phyloP scores from a whole-genome alignment of 208 protist genomes.

The Strigomonas culicis region DNA sequence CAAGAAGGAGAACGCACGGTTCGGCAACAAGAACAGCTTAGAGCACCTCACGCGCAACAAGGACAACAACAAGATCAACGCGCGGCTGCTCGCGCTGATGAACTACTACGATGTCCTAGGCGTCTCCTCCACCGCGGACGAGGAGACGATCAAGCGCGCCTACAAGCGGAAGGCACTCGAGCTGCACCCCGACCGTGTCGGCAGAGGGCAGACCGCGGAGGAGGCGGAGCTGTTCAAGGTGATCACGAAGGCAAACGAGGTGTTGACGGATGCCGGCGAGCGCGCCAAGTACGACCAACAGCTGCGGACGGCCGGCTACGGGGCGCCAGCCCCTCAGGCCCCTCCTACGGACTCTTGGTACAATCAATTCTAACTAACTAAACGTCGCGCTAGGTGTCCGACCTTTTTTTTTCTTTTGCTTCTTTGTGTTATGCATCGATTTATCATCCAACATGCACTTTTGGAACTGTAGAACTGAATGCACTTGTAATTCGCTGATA shows the following conservation, averaged over 20 bases:
- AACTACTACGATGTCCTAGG: slow-evolving; percentile 91
- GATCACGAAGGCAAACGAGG: slow-evolving; percentile 88
- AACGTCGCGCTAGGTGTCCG: neutral
- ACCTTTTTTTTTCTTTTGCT: slow-evolving; percentile 12
- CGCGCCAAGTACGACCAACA: slow-evolving; percentile 64
- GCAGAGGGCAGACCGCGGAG: slow-evolving; percentile 55
- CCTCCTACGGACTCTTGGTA: too few species aligned
- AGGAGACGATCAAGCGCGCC: slow-evolving; percentile 63
- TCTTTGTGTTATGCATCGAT: too few species aligned
- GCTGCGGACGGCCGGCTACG: too few species aligned
- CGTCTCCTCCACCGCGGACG: slow-evolving; percentile 53
- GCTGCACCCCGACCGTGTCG: slow-evolving; percentile 82
- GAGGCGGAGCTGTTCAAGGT: slow-evolving; percentile 88
- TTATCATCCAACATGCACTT: too few species aligned
- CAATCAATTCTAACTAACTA: neutral
- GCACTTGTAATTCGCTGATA: too few species aligned
- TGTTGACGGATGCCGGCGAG: slow-evolving; percentile 56
- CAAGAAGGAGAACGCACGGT: slow-evolving; percentile 20
- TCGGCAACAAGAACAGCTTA: slow-evolving; percentile 26
- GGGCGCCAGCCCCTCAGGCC: too few species aligned
- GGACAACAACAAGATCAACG: slow-evolving; percentile 68
- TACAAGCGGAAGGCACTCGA: slow-evolving; percentile 88
- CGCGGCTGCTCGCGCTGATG: slow-evolving; percentile 79
- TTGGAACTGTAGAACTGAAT: too few species aligned
- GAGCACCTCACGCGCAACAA: slow-evolving; percentile 57